phyloP scores from a whole-genome alignment of 2,329 filamentous ascomycete species.

The Trichoderma simmonsii region DNA sequence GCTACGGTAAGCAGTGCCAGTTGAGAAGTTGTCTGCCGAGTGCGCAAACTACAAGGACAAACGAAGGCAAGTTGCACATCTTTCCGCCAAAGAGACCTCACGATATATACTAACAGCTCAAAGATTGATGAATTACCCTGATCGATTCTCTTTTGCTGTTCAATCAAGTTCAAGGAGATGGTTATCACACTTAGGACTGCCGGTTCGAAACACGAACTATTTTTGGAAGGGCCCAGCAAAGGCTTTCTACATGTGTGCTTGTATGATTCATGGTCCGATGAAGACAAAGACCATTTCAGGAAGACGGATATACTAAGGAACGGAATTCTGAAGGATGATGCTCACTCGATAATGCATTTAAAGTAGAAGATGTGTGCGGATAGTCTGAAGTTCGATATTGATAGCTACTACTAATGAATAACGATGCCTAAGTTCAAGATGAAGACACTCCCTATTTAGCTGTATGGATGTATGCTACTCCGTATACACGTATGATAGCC shows the following conservation, averaged over 20 bases:
- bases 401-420: neutral
- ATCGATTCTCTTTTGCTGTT: neutral
- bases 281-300: neutral
- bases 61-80: neutral
- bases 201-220: neutral
- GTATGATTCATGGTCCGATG: neutral
- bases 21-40: neutral
- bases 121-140: neutral
- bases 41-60: neutral
- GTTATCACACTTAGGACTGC: neutral
- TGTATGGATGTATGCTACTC: neutral
- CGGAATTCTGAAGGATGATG: neutral
- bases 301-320: neutral
- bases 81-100: neutral
- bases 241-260: neutral
- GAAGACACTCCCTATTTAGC: too few relatives aligned
- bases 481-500: neutral
- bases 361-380: neutral
- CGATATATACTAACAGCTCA: neutral
- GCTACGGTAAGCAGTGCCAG: neutral
- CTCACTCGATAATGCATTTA: neutral
- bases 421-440: neutral
- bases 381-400: neutral
- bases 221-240: neutral
- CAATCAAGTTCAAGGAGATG: neutral